A percentile compares a stretch with the other conserved stretches of the same genome.
Evolutionary conservation across 352 stramenopile species (phyloP).

Genomic region (Aphanomyces stellatus): DNA sequence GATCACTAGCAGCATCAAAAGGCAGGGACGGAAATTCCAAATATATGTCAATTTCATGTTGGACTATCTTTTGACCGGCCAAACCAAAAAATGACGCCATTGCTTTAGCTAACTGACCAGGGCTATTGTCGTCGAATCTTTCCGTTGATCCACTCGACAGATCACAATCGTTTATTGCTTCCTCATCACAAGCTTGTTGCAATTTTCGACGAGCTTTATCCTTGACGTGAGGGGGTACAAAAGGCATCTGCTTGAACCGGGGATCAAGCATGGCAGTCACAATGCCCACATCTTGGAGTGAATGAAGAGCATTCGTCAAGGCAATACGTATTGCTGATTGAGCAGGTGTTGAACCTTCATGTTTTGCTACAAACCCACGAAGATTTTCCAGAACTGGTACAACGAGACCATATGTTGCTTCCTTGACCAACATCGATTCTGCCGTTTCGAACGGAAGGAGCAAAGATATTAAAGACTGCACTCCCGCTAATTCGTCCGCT

Average conservation of each 20-base stretch:
- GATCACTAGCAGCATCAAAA: constrained; percentile 11
- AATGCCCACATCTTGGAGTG: neutral
- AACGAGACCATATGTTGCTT: constrained; percentile 9
- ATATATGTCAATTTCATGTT: constrained; percentile 17
- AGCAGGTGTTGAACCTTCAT: neutral
- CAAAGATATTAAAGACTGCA: neutral
- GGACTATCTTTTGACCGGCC: neutral
- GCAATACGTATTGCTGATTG: neutral
- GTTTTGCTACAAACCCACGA: neutral
- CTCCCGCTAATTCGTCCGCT: neutral
- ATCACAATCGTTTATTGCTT: neutral
- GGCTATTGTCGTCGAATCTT: neutral
- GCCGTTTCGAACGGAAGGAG: constrained; percentile 12
- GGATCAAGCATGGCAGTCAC: constrained; percentile 10
- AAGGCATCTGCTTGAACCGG: constrained; percentile 14
- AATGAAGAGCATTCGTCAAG: neutral
- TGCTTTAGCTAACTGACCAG: constrained; percentile 9
- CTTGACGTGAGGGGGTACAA: neutral
- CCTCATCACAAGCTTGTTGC: constrained; percentile 2
- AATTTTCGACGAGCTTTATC: neutral
- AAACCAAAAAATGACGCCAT: constrained; percentile 16
- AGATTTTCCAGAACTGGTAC: constrained; percentile 16
- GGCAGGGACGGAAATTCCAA: constrained; percentile 12
- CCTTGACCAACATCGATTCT: neutral
- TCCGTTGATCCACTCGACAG: neutral